Conservation (phyloP, 164 flowering plant species). For the Amborella trichopoda region DNA sequence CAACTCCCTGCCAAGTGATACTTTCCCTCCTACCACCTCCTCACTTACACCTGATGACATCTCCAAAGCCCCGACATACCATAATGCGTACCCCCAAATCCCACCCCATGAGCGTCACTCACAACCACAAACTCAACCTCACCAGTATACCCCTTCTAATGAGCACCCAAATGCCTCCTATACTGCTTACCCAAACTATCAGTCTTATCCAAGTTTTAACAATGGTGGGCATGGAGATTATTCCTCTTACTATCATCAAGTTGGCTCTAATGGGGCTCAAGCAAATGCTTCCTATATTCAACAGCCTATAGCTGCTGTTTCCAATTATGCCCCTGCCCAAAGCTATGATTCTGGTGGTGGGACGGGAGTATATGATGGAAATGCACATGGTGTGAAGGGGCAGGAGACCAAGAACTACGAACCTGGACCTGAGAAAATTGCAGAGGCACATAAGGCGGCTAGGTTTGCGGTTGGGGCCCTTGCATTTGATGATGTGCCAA, state of each 20-base stretch:
- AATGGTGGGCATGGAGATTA: constrained; percentile 36
- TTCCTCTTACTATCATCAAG: constrained; percentile 28
- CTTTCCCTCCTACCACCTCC: constrained; percentile 4
- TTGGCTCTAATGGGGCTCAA: constrained; percentile 39
- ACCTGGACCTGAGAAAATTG: constrained; percentile 80
- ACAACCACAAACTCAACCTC: constrained; percentile 37
- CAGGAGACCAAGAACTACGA: too few relatives aligned
- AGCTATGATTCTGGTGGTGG: too few relatives aligned
- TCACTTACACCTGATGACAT: constrained; percentile 32
- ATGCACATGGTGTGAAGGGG: too few relatives aligned
- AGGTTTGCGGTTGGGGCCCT: constrained; percentile 98
- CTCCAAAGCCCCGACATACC: constrained; percentile 31
- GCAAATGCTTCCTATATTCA: constrained; percentile 3
- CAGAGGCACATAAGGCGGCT: constrained; percentile 98
- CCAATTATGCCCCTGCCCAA: constrained; percentile 7
- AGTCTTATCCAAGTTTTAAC: constrained; percentile 71
- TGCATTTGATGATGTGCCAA: constrained; percentile 89
- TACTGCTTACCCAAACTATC: constrained; percentile 50
- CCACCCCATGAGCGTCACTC: constrained; percentile 20
- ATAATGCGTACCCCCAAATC: constrained; percentile 22
- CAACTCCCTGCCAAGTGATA: constrained; percentile 36
- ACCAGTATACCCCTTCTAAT: constrained; percentile 32
- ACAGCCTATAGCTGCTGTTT: not conserved
- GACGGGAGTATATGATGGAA: too few relatives aligned
- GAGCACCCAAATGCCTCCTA: constrained; percentile 26